Evolutionary conservation across 805 yeast species (phyloP).

Genomic region (Wickerhamomyces hampshirensis): DNA sequence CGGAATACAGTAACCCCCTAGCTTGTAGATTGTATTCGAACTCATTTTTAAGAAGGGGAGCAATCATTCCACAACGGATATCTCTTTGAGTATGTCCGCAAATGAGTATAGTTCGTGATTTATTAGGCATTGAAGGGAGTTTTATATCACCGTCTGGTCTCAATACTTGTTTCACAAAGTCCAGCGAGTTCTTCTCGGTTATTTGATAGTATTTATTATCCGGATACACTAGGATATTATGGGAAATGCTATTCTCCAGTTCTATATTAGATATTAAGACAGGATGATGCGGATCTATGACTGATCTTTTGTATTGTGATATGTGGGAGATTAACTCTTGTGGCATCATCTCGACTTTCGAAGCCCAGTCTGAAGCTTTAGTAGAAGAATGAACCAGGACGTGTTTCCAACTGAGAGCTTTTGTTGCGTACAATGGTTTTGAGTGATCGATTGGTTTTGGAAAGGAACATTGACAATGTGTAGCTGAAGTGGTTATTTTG

Average conservation of each 20-base stretch:
- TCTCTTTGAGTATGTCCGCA: conserved; percentile 70
- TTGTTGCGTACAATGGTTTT: conserved; percentile 41
- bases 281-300: conserved; percentile 42
- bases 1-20: conserved; percentile 27
- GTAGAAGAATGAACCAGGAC: conserved; percentile 47
- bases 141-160: conserved; percentile 28
- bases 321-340: conserved; percentile 39
- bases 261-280: conserved; percentile 45
- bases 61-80: conserved; percentile 61
- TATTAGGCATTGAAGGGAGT: conserved; percentile 21
- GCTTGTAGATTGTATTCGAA: conserved; percentile 37
- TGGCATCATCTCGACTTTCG: conserved; percentile 44
- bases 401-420: conserved; percentile 51
- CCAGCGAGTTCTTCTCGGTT: conserved; percentile 10
- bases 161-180: conserved; percentile 38
- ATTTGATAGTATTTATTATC: conserved; percentile 37
- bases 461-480: conserved; percentile 44
- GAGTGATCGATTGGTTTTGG: conserved; percentile 42
- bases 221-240: conserved; percentile 45
- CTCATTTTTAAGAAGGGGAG: conserved; percentile 51
- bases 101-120: conserved; percentile 36
- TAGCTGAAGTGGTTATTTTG: conserved; percentile 20
- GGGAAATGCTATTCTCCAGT: conserved; percentile 14
- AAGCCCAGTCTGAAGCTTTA: conserved; percentile 30
- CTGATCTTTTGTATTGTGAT: conserved; percentile 27